A percentile compares a stretch with the other conserved stretches of the same genome.
These are phyloP conservation scores for Nasturtium officinale DNA, from an alignment of 345 rosid genomes.

Conservation along the genomic window DNA sequence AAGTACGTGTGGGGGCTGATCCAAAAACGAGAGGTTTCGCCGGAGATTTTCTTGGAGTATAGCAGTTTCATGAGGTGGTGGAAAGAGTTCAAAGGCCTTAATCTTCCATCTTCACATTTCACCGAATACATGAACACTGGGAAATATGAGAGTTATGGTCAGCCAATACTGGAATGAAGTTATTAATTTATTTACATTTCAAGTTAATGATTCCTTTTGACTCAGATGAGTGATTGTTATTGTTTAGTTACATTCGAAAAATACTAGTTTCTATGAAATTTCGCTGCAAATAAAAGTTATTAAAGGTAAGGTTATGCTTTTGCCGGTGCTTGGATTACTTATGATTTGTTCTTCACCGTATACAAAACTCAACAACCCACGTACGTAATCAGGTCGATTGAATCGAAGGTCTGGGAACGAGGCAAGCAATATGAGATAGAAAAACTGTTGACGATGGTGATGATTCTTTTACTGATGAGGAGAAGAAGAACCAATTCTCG, in stretches of 20 bases:
- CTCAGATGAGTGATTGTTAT: too few relatives aligned
- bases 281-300: too few relatives aligned
- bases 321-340: conserved; percentile 10
- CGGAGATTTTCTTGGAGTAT: conserved; percentile 59
- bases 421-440: neutral
- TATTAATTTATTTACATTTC: too few relatives aligned
- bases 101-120: conserved; percentile 37
- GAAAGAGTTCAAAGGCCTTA: conserved; percentile 43
- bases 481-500: neutral
- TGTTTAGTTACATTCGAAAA: too few relatives aligned
- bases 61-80: conserved; percentile 85
- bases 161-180: neutral
- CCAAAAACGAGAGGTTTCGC: conserved; percentile 51
- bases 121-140: conserved; percentile 47
- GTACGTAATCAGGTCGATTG: neutral
- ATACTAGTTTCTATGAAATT: too few relatives aligned
- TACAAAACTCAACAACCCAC: neutral
- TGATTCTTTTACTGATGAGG: neutral
- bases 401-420: neutral
- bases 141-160: conserved; percentile 39
- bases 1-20: conserved; percentile 48
- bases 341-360: neutral
- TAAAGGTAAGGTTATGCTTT: neutral
- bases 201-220: too few relatives aligned
- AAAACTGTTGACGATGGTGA: neutral